Evolutionary conservation across 192 early-diverging fungal species (phyloP).

Genomic region (Piromyces finnis): DNA sequence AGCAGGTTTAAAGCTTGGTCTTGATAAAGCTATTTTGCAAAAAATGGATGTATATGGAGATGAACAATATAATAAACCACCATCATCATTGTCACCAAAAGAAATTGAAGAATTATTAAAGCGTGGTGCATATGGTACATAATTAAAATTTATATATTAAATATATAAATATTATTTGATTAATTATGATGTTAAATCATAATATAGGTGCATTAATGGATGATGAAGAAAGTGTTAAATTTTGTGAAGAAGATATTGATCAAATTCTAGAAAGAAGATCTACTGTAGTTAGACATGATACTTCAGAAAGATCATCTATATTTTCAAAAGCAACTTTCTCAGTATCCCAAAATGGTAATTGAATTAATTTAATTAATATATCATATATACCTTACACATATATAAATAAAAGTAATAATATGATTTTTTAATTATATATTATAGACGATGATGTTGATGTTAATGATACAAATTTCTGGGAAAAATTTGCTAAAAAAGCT

Average conservation of each 20-base stretch:
- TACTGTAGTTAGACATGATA: conserved; percentile 57
- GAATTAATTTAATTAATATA: no score
- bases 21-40: conserved; percentile 62
- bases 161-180: no score
- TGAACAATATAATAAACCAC: conserved; percentile 17
- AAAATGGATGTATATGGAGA: conserved; percentile 39
- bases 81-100: conserved; percentile 42
- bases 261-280: conserved; percentile 60
- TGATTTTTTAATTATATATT: no score
- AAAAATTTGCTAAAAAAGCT: conserved; percentile 64
- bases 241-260: conserved; percentile 79
- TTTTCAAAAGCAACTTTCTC: conserved; percentile 78
- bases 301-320: conserved; percentile 42
- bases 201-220: conserved; percentile 55
- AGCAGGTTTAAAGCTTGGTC: conserved; percentile 68
- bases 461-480: conserved; percentile 79
- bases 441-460: conserved; percentile 48
- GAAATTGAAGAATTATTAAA: conserved; percentile 68
- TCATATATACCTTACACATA: no score
- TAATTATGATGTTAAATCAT: background rate
- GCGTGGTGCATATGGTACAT: background rate
- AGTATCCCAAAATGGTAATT: conserved; percentile 7
- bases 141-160: no score
- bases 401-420: no score
- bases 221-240: conserved; percentile 53